Evolutionary conservation across 2,329 filamentous ascomycete species (phyloP).

Genomic region (Amphichorda felina): DNA sequence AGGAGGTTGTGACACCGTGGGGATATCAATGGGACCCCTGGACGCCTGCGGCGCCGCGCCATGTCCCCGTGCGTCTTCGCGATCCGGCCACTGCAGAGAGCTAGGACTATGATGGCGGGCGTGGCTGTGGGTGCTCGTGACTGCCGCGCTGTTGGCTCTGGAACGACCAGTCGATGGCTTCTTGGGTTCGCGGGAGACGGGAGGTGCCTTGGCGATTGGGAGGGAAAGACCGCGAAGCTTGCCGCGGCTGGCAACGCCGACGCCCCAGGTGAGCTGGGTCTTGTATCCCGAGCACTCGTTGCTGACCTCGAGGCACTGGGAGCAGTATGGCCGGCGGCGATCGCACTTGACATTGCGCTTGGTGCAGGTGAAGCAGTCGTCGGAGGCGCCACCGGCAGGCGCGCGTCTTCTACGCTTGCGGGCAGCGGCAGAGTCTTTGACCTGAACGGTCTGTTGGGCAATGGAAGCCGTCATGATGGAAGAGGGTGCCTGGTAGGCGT

Average conservation of each 20-base stretch:
- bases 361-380: constrained; percentile 90
- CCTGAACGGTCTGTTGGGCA: constrained; percentile 25
- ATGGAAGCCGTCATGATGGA: constrained; percentile 38
- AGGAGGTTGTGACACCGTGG: constrained; percentile 13
- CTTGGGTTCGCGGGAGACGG: constrained; percentile 37
- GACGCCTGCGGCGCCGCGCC: constrained; percentile 2
- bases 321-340: constrained; percentile 84
- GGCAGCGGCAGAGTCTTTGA: constrained; percentile 37
- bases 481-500: not conserved
- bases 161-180: constrained; percentile 24
- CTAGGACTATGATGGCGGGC: not conserved
- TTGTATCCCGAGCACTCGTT: constrained; percentile 95
- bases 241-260: constrained; percentile 88
- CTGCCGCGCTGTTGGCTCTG: constrained; percentile 30
- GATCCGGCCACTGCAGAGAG: constrained; percentile 13
- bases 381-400: constrained; percentile 75
- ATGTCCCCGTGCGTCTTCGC: constrained; percentile 18
- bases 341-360: constrained; percentile 81
- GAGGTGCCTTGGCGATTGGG: constrained; percentile 49
- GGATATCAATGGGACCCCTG: constrained; percentile 23
- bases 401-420: constrained; percentile 77
- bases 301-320: constrained; percentile 82
- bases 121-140: constrained; percentile 6
- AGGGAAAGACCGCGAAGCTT: constrained; percentile 85
- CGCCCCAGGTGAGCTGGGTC: constrained; percentile 92